Conservation (phyloP, 306 rosid genomes). For the Cyclanthera cordifolia region DNA sequence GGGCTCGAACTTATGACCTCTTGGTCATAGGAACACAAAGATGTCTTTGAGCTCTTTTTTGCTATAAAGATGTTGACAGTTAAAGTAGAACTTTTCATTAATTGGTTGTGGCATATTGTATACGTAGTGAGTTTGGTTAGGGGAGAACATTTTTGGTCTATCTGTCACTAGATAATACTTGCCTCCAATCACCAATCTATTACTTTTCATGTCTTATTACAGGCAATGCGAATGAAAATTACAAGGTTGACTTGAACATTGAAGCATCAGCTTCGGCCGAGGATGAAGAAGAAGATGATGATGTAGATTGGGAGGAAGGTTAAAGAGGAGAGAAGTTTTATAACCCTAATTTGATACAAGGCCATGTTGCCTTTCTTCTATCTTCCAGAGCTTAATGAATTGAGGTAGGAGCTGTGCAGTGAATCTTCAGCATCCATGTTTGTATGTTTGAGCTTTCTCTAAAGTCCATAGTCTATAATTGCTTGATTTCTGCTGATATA, state of each 20-base stretch:
- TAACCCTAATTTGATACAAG: not conserved
- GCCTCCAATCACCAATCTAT: not conserved
- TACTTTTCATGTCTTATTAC: constrained; percentile 4
- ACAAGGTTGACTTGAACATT: constrained; percentile 75
- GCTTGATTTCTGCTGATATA: constrained; percentile 11
- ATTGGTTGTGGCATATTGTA: not conserved
- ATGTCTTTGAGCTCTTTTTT: too few relatives aligned
- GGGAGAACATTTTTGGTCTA: not conserved
- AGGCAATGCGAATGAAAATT: constrained; percentile 51
- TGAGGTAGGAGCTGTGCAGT: constrained; percentile 7
- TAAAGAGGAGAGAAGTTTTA: constrained; percentile 21
- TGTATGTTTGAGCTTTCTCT: not conserved
- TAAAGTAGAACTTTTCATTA: not conserved
- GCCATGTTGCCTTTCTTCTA: constrained; percentile 2
- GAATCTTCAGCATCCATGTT: not conserved
- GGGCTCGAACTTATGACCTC: too few relatives aligned
- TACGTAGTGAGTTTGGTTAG: not conserved
- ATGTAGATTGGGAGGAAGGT: constrained; percentile 92
- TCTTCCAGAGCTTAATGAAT: constrained; percentile 7
- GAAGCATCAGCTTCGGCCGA: constrained; percentile 53
- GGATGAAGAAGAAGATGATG: constrained; percentile 48
- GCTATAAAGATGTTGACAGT: not conserved
- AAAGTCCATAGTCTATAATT: not conserved
- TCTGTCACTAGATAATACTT: not conserved
- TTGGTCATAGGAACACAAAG: too few relatives aligned